Conservation (phyloP, 2,329 filamentous ascomycete genomes). For the Daldinia sp. region DNA sequence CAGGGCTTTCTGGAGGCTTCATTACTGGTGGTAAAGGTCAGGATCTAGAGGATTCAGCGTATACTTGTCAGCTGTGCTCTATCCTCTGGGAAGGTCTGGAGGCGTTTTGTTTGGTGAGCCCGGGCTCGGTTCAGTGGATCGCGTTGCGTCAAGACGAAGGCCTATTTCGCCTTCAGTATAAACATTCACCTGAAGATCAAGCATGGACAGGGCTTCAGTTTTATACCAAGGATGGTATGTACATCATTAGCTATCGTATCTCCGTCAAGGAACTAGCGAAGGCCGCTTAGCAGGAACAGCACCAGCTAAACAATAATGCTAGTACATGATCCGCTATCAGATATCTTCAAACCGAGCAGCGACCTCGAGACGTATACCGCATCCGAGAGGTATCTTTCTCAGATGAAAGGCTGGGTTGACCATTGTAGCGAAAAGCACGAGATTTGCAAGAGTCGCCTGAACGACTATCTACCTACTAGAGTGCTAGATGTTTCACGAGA, state of each 20-base stretch:
- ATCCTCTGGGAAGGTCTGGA: constrained; percentile 36
- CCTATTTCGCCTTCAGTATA: constrained; percentile 33
- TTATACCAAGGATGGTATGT: constrained; percentile 28
- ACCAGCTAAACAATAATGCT: background rate
- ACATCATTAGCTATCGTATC: background rate
- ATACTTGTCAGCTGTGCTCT: constrained; percentile 30
- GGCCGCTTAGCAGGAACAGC: background rate
- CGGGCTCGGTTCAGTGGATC: constrained; percentile 27
- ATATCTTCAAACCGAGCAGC: constrained; percentile 25
- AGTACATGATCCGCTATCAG: constrained; percentile 26
- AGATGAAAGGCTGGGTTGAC: constrained; percentile 31
- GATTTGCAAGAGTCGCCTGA: constrained; percentile 21
- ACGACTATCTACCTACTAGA: constrained; percentile 25
- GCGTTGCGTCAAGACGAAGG: constrained; percentile 26
- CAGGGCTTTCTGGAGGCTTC: constrained; percentile 34
- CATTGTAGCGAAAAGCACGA: constrained; percentile 28
- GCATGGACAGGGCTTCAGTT: constrained; percentile 34
- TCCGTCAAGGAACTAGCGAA: background rate
- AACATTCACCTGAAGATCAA: constrained; percentile 8
- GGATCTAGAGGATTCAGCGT: constrained; percentile 25
- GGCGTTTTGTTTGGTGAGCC: constrained; percentile 17
- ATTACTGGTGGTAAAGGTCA: constrained; percentile 29
- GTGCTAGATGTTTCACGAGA: constrained; percentile 32
- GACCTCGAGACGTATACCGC: constrained; percentile 28
- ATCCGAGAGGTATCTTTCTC: constrained; percentile 23